Conservation (phyloP, 768 basidiomycete genomes). For the Rhizopogon roseolus region DNA sequence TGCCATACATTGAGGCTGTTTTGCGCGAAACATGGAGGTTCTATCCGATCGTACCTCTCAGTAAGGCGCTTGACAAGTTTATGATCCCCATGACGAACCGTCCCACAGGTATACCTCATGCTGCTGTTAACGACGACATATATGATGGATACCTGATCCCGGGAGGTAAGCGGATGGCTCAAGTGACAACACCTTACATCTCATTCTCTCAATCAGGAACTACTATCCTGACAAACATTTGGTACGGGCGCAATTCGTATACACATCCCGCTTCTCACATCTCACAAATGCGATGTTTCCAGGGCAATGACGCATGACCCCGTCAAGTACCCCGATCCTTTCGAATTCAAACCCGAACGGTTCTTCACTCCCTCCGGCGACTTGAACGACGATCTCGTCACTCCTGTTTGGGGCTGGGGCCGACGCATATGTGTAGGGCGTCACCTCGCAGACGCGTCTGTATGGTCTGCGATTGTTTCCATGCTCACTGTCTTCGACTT, state of each 20-base stretch:
- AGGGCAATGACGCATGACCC: constrained; percentile 38
- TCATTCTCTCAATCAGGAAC: not conserved
- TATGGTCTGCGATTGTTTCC: constrained; percentile 33
- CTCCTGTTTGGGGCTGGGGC: too few relatives aligned
- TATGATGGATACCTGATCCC: constrained; percentile 8
- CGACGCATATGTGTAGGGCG: constrained; percentile 33
- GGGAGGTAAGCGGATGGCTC: not conserved
- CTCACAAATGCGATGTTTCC: not conserved
- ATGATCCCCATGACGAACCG: not conserved
- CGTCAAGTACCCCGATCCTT: constrained; percentile 22
- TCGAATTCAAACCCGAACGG: too few relatives aligned
- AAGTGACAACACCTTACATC: not conserved
- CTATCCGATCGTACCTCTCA: too few relatives aligned
- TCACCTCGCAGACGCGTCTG: constrained; percentile 27
- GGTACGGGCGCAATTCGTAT: not conserved
- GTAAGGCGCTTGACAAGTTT: too few relatives aligned
- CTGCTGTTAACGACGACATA: constrained; percentile 4
- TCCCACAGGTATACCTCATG: constrained; percentile 2
- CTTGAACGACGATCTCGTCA: too few relatives aligned
- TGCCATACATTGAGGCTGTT: constrained; percentile 11
- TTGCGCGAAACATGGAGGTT: constrained; percentile 24
- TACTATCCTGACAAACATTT: constrained; percentile 2
- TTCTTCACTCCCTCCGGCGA: too few relatives aligned
- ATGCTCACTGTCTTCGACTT: constrained; percentile 33
- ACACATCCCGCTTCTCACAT: too few relatives aligned